Conservation (phyloP, 176 grass and related monocot species). For the Oryza rufipogon region DNA sequence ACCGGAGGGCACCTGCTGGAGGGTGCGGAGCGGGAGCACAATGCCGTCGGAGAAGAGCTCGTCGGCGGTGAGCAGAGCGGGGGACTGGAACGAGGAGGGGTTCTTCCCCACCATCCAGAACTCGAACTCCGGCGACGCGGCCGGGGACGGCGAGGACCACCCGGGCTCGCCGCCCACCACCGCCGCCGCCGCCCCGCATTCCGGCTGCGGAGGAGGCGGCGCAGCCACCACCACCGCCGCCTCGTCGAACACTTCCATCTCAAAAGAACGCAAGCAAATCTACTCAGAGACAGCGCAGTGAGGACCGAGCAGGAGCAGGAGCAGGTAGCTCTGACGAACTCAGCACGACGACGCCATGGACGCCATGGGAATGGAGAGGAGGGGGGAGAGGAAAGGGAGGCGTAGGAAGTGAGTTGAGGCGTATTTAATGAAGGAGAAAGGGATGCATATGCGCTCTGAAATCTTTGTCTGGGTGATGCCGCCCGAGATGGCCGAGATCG, state of each 20-base stretch:
- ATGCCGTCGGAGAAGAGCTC: slow-evolving; percentile 97
- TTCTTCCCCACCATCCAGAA: slow-evolving; percentile 90
- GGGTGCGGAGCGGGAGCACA: slow-evolving; percentile 82
- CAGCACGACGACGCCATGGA: neutral
- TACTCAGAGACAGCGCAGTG: neutral
- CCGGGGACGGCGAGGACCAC: slow-evolving; percentile 50
- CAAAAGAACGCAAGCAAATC: no score
- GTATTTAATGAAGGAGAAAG: slow-evolving; percentile 51
- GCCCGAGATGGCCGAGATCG: neutral
- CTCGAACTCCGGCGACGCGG: slow-evolving; percentile 88
- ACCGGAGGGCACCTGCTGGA: slow-evolving; percentile 10
- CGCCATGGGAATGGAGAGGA: no score
- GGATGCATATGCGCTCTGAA: slow-evolving; percentile 58
- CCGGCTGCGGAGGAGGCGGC: neutral
- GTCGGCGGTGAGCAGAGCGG: slow-evolving; percentile 78
- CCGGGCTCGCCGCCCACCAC: slow-evolving; percentile 16
- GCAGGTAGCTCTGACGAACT: no score
- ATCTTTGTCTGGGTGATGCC: slow-evolving; percentile 48
- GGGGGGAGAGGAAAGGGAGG: slow-evolving; percentile 14
- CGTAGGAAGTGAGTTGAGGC: slow-evolving; percentile 26
- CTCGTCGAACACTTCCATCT: slow-evolving; percentile 38
- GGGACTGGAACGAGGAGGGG: slow-evolving; percentile 48
- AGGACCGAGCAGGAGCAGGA: neutral
- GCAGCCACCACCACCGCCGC: neutral
- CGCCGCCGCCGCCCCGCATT: neutral